Evolutionary conservation across 2,329 filamentous ascomycete genomes (phyloP), one percentile per base, ranked within the genome.

Genomic region (Fusarium xylarioides): DNA sequence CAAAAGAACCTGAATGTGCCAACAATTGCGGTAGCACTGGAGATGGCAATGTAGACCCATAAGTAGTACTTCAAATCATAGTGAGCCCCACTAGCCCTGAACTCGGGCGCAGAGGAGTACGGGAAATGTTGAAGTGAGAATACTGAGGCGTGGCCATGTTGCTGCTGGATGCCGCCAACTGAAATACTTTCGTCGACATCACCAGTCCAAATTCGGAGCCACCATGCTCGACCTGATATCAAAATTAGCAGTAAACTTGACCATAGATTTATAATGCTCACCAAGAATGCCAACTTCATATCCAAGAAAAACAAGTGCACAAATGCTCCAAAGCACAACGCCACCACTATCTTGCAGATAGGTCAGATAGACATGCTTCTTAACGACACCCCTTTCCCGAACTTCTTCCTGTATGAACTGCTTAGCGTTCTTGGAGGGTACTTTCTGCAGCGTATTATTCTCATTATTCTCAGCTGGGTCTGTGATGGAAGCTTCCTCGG

Each of bases 361-460:
- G 1, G 86, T 85, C 18, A 84, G 77, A 70, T 95, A 95, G n/a
- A 95, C 87, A 11, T 85, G 85, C 28, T 85, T 85, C 74, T 91
- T 91, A 37, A 95, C 90, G 10, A 90, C 87, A 2, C 93, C 93
- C 59, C 88, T 87, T 78, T 94, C 92, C 63, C 91, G 88, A n/a
- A 83, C 84, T 80, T 96, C 93, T 6, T 94, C 92, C 77, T 94
- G 91, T 32, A 93, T 89, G 73, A 95, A 95, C 79, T 94, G 92
- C 72, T 90, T 90, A 1, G 90, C 86, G 10, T 82, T 81, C 77
- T 88, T 88, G 7, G 86, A 87, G 4, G 84, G 77, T 0, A 86
- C 79, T 75, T 89, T 89, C 54, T 85, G 84, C 43, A 89, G 79
- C 4, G 82, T 80, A 26, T 82, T 79, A 18, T 72, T 74, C n/a